Evolutionary conservation across 2,329 filamentous ascomycete species (phyloP).

Genomic region (Ambrosiella xylebori): DNA sequence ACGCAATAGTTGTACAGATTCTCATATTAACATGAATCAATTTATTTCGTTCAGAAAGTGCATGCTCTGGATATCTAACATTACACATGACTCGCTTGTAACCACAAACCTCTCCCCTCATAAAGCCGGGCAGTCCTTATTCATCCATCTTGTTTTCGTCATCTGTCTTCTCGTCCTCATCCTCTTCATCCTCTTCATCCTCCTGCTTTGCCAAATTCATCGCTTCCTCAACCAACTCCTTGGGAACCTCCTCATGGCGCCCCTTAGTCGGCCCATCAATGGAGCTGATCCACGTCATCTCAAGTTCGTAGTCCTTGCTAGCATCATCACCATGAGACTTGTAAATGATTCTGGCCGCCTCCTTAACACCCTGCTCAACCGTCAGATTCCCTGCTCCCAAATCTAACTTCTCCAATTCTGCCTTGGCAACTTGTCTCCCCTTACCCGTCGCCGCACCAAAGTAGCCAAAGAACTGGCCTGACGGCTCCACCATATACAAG

Average conservation of each 20-base stretch:
- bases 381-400: conserved; percentile 60
- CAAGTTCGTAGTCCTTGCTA: conserved; percentile 98
- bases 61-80: conserved; percentile 1
- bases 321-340: conserved; percentile 97
- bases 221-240: conserved; percentile 77
- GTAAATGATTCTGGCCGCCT: conserved; percentile 93
- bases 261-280: conserved; percentile 78
- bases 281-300: conserved; percentile 96
- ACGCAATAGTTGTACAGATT: no score
- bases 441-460: conserved; percentile 96
- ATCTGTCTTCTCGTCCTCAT: conserved; percentile 41
- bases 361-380: conserved; percentile 77
- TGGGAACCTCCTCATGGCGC: conserved; percentile 81
- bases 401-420: conserved; percentile 95
- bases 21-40: background rate
- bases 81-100: background rate
- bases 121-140: conserved; percentile 25
- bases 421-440: conserved; percentile 90
- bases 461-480: conserved; percentile 95
- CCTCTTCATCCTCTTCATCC: conserved; percentile 50
- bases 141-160: conserved; percentile 75
- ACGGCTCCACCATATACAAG: conserved; percentile 98
- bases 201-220: conserved; percentile 84
- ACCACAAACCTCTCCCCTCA: background rate
- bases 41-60: background rate